A percentile compares a stretch with the other conserved stretches of the same genome.
Evolutionary conservation across 805 yeast species (phyloP).

Genomic region (Ogataea pini): DNA sequence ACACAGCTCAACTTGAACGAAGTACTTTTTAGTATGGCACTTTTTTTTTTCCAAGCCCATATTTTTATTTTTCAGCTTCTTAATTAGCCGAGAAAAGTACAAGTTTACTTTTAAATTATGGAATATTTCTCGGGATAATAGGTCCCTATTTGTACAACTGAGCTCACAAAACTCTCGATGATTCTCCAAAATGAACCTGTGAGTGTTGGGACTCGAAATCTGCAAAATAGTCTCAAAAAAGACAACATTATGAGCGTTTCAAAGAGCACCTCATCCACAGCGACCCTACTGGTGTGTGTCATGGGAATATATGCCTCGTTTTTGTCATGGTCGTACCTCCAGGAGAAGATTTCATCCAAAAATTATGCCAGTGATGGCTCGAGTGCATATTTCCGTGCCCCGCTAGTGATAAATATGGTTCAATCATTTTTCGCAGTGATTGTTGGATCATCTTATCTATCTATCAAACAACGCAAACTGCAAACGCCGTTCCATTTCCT

Average conservation of each 20-base stretch:
- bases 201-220: no score
- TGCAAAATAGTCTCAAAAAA: no score
- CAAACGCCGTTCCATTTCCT: slow-evolving; percentile 38
- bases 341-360: slow-evolving; percentile 80
- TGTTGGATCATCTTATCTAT: slow-evolving; percentile 64
- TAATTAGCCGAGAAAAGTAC: no score
- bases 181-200: no score
- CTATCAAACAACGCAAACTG: slow-evolving; percentile 32
- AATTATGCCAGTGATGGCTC: slow-evolving; percentile 53
- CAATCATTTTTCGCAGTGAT: slow-evolving; percentile 75
- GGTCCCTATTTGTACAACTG: no score
- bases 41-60: no score
- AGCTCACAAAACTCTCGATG: no score
- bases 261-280: neutral
- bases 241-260: neutral
- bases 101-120: no score
- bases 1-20: no score
- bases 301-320: slow-evolving; percentile 84
- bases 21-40: no score
- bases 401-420: slow-evolving; percentile 71
- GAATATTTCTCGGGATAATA: no score
- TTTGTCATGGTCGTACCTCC: slow-evolving; percentile 88
- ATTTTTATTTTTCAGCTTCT: no score
- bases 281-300: slow-evolving; percentile 36
- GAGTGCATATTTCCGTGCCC: slow-evolving; percentile 56